phyloP scores from a whole-genome alignment of 345 rosid genomes.

The Cardamine chenopodiifolia region DNA sequence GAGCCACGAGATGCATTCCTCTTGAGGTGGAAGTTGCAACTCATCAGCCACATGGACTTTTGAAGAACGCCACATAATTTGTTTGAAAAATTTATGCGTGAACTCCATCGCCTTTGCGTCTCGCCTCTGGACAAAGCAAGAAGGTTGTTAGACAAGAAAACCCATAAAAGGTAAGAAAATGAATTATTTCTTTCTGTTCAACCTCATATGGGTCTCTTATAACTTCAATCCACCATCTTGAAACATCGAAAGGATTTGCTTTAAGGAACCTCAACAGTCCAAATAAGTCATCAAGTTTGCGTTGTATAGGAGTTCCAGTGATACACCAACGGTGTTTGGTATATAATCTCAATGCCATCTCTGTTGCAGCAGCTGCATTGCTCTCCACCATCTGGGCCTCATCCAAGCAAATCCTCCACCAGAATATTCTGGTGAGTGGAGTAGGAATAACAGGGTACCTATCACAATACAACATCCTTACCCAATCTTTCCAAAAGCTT shows the following conservation, averaged over 20 bases:
- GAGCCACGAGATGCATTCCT: conserved; percentile 87
- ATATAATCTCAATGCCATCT: conserved; percentile 87
- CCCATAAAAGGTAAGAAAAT: conserved; percentile 20
- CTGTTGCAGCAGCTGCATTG: conserved; percentile 89
- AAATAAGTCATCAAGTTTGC: conserved; percentile 89
- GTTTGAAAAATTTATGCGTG: conserved; percentile 72
- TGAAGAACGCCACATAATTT: conserved; percentile 97
- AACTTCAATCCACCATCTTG: conserved; percentile 92
- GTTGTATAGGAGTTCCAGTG: conserved; percentile 95
- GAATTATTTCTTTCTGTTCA: conserved; percentile 5
- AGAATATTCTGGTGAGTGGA: conserved; percentile 80
- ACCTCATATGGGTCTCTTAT: conserved; percentile 95
- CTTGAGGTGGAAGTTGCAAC: conserved; percentile 88
- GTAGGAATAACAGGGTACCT: conserved; percentile 98
- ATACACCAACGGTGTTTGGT: conserved; percentile 92
- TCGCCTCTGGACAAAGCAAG: conserved; percentile 57
- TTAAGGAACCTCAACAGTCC: conserved; percentile 84
- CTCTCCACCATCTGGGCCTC: conserved; percentile 99
- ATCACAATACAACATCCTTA: conserved; percentile 38
- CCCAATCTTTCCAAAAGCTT: conserved; percentile 19
- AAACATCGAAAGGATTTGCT: conserved; percentile 75
- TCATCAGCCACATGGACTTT: conserved; percentile 89
- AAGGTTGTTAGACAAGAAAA: conserved; percentile 28
- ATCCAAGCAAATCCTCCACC: conserved; percentile 99
- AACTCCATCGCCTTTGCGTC: conserved; percentile 76